Base-by-base conservation (phyloP, 1,284 basidiomycete species). In the Trichosporon faecale region DNA sequence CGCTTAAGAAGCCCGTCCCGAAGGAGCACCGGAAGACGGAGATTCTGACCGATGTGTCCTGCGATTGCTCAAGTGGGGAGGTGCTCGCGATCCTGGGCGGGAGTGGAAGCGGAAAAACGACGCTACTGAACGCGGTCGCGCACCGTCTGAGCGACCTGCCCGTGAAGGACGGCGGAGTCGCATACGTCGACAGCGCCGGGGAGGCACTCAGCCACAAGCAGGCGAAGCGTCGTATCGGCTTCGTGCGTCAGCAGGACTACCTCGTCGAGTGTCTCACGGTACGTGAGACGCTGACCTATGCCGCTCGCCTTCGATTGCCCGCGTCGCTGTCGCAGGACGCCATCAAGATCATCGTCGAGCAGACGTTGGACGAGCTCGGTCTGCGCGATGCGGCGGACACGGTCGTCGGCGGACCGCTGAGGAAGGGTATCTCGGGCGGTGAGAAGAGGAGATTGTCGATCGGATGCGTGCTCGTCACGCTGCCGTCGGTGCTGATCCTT, bases 371-470 rank as follows among this genome's bases (percentile, higher is more conserved):
- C 66, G 86, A 88, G 75, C 80, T 88, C 2, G 86, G 86, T 0
- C 76, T 88, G n/a, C 76, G 82, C n/a, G 86, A 86, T 61, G 85
- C 83, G 0, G 86, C 86, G 2, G 83, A 87, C 67, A 83, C 82
- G 1, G 76, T 86, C 4, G 86, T 87, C 5, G 86, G 86, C 1
- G 86, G 86, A 3, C 79, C 82, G 0, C 73, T 82, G 27, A 74
- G 85, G n/a, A 86, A 87, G 71, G 85, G 93, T 1, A 93, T 95
- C 60, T 92, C 90, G 69, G 93, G 93, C 16, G 93, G 93, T 23
- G 93, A 95, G 82, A 91, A 91, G 85, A 87, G 83, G 55, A 86
- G 93, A 55, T 89, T 95, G 18, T 91, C 89, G 67, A 94, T 95
- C 70, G 93, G 93, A 8, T 86, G 93, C 68, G 91, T 93, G 76